Evolutionary conservation across 345 rosid genomes (phyloP), one percentile per base, ranked within the genome.

Genomic region (Hypericum androsaemum): DNA sequence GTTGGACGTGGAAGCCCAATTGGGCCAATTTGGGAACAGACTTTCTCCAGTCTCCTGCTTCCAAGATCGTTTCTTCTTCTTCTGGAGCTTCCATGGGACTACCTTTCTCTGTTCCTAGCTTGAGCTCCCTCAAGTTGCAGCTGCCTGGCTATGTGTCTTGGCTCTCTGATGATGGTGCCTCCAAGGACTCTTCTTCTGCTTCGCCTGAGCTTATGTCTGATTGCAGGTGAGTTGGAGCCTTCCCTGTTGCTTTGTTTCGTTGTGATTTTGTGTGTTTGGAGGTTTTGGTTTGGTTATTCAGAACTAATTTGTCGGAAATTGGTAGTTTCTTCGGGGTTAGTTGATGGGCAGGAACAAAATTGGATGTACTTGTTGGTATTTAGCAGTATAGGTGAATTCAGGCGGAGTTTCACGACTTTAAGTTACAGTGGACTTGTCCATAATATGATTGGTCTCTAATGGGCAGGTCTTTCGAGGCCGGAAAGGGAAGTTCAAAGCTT

Each of bases 1-100:
- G 98, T 12, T 92, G 98, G 98, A 61, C 88, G 1, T 92, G 96
- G 96, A 81, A 78, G 67, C 98, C 96, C 38, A 81, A 76, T 47
- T 92, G 98, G 98, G 95, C 94, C 0, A 64, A 66, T 70, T 66
- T 78, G 63, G 70, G 69, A 11, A 69, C 73, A 58, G 74, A 75
- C 5, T 59, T 66, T 49, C 56, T 64, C 39, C 78, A 76, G 42
- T 58, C 64, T 17, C 60, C 64, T 0, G 60, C 12, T 39, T 47
- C 70, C 8, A 59, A 55, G 41, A 56, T 38, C 4, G 45, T 37
- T 16, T 12, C 64, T 8, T 15, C 43, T 16, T 11, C 64, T 43
- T 10, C 39, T 0, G 6, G 59, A 10, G 39, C 66, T 9, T 51
- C 60, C 6, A 22, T 22, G 32, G 32, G 32, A 22, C 61, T 63